phyloP scores from a whole-genome alignment of 164 flowering plant genomes.

The Vitis amurensis region DNA sequence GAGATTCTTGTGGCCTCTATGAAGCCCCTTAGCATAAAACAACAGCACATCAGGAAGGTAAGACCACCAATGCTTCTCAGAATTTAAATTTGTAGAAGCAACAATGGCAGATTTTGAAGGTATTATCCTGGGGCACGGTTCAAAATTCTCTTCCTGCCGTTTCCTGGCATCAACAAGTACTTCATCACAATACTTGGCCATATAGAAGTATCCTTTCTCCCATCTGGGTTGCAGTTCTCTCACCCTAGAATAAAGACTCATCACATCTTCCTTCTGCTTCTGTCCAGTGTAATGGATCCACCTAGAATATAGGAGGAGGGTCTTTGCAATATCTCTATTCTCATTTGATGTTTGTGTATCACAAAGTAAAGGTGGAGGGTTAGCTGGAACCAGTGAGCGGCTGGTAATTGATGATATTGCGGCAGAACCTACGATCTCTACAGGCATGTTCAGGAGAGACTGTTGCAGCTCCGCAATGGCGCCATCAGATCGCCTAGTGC shows the following conservation, averaged over 20 bases:
- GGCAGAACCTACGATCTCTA: conserved; percentile 76
- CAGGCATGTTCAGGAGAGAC: conserved; percentile 84
- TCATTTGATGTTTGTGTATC: conserved; percentile 60
- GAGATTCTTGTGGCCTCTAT: conserved; percentile 89
- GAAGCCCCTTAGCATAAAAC: conserved; percentile 94
- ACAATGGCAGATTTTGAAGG: conserved; percentile 33
- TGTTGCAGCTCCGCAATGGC: conserved; percentile 93
- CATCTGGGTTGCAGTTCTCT: conserved; percentile 93
- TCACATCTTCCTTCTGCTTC: conserved; percentile 96
- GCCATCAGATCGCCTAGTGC: conserved; percentile 80
- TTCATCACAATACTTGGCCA: conserved; percentile 95
- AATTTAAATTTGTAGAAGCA: conserved; percentile 35
- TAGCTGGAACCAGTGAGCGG: conserved; percentile 65
- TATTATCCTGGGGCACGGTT: conserved; percentile 34
- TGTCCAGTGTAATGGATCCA: conserved; percentile 99
- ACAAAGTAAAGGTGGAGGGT: conserved; percentile 36
- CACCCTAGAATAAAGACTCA: conserved; percentile 81
- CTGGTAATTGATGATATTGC: conserved; percentile 80
- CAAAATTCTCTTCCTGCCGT: conserved; percentile 82
- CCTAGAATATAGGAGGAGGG: conserved; percentile 88
- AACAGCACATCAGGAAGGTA: conserved; percentile 78
- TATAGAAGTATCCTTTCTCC: conserved; percentile 93
- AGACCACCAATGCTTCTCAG: conserved; percentile 80
- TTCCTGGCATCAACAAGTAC: conserved; percentile 92
- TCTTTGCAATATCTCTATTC: conserved; percentile 73